phyloP scores from a whole-genome alignment of 148 eudicot species.

The Diospyros kaki region DNA sequence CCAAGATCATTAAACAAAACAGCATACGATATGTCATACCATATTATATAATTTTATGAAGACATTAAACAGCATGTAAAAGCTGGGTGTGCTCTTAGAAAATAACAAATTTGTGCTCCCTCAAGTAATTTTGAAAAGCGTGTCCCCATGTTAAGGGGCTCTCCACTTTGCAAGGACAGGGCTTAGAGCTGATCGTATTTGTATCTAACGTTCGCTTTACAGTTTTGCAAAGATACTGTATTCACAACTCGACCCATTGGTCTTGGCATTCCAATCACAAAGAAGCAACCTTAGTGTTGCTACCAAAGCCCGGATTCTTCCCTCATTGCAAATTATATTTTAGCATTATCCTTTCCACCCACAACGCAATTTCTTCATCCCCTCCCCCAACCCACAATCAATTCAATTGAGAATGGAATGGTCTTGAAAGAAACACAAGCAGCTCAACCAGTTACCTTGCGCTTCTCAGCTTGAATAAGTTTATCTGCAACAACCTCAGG shows the following conservation, averaged over 20 bases:
- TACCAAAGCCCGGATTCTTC: neutral
- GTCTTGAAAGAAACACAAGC: neutral
- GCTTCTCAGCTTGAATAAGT: slow-evolving; percentile 82
- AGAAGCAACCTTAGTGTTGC: no score
- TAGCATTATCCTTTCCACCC: neutral
- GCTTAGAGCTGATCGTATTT: no score
- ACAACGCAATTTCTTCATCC: neutral
- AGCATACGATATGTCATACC: neutral
- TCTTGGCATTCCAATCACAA: no score
- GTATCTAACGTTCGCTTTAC: no score
- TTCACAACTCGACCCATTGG: no score
- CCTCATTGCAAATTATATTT: neutral
- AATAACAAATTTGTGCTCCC: no score
- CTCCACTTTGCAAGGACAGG: no score
- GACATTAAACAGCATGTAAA: neutral
- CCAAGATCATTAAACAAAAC: neutral
- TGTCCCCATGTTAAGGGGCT: no score
- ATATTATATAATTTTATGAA: neutral
- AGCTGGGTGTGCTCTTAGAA: no score
- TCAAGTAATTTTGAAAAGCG: no score
- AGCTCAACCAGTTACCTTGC: slow-evolving; percentile 46
- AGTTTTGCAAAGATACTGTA: no score
- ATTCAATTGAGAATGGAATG: neutral
- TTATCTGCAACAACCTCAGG: slow-evolving; percentile 85
- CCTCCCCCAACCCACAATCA: neutral